These are phyloP conservation scores for Claviceps sp. DNA, from an alignment of 2,329 filamentous ascomycete genomes.

Conservation along the genomic window DNA sequence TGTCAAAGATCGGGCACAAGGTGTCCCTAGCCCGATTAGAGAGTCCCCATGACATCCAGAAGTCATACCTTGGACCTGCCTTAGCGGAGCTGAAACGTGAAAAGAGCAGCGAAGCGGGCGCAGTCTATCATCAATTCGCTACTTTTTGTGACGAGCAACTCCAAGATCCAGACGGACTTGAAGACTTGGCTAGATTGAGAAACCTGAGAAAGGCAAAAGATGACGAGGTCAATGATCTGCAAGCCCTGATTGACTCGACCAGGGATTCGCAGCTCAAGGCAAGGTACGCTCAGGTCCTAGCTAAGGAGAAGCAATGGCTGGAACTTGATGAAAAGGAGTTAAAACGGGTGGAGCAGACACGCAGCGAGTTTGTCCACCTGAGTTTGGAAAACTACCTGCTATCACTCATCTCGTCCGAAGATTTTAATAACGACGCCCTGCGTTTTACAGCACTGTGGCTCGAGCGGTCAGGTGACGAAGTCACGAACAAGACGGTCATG, in stretches of 20 bases:
- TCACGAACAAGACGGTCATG: slow-evolving; percentile 64
- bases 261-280: slow-evolving; percentile 39
- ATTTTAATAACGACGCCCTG: slow-evolving; percentile 77
- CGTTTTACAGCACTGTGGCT: slow-evolving; percentile 93
- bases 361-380: slow-evolving; percentile 72
- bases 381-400: slow-evolving; percentile 89
- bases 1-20: slow-evolving; percentile 79
- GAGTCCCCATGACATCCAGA: slow-evolving; percentile 81
- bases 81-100: slow-evolving; percentile 65
- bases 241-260: slow-evolving; percentile 40
- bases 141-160: slow-evolving; percentile 90
- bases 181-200: slow-evolving; percentile 71
- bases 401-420: slow-evolving; percentile 71
- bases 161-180: slow-evolving; percentile 69
- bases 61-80: slow-evolving; percentile 72
- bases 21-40: slow-evolving; percentile 82
- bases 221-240: slow-evolving; percentile 64
- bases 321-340: slow-evolving; percentile 84
- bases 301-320: slow-evolving; percentile 75
- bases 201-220: slow-evolving; percentile 69
- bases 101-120: slow-evolving; percentile 57
- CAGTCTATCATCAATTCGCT: slow-evolving; percentile 91
- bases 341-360: slow-evolving; percentile 59
- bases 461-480: slow-evolving; percentile 62
- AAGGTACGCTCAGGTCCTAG: slow-evolving; percentile 45